phyloP scores from a whole-genome alignment of 108 stramenopile species.

The Pseudonitzschia multistriata region DNA sequence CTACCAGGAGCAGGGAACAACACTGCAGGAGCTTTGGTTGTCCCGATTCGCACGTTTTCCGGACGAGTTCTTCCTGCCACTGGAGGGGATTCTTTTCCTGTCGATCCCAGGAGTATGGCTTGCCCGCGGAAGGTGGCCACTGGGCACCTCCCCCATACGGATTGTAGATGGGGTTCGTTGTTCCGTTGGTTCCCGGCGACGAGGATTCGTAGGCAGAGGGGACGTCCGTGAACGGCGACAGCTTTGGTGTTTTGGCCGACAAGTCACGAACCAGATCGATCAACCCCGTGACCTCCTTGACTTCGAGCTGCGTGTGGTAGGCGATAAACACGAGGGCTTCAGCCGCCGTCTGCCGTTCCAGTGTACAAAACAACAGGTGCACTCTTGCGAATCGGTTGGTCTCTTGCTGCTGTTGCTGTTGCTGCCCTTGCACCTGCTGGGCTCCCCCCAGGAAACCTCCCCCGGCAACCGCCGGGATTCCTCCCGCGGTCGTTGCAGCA shows the following conservation, averaged over 20 bases:
- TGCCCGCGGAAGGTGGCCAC: slow-evolving; percentile 17
- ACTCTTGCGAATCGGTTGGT: slow-evolving; percentile 32
- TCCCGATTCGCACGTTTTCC: slow-evolving; percentile 45
- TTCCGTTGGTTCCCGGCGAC: slow-evolving; percentile 1
- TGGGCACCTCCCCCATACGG: background rate
- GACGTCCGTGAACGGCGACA: slow-evolving; percentile 69
- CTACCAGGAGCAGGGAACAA: slow-evolving; percentile 47
- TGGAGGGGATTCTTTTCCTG: slow-evolving; percentile 49
- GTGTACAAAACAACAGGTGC: slow-evolving; percentile 47
- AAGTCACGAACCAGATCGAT: slow-evolving; percentile 69
- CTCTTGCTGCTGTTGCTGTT: slow-evolving; percentile 13
- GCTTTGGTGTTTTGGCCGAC: slow-evolving; percentile 40
- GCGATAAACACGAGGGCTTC: slow-evolving; percentile 73
- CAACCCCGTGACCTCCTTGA: slow-evolving; percentile 51
- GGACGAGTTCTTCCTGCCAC: slow-evolving; percentile 71
- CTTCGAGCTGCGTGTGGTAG: slow-evolving; percentile 72
- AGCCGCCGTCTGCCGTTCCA: slow-evolving; percentile 66
- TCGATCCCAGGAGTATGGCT: background rate
- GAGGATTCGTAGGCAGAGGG: slow-evolving; percentile 46
- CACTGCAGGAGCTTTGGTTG: slow-evolving; percentile 62
- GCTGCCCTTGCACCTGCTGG: slow-evolving; percentile 19
- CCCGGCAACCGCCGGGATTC: background rate
- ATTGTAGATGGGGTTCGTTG: background rate
- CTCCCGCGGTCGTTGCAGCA: background rate
- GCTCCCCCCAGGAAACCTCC: background rate